Evolutionary conservation across 179 eudicot genomes (phyloP).

Genomic region (Beta corolliflora): DNA sequence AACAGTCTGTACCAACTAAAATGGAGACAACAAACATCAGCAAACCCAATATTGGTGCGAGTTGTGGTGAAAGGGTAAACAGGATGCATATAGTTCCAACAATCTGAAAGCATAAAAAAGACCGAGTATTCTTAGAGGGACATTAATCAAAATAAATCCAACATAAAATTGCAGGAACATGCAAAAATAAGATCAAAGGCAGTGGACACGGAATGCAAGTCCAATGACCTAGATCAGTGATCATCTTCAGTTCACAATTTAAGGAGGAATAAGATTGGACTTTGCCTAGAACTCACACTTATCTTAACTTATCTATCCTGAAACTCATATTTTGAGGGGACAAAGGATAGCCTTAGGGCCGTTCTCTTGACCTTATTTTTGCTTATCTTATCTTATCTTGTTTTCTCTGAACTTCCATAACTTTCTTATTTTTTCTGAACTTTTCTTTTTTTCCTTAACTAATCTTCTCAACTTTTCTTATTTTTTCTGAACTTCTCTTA

Average conservation of each 20-base stretch:
- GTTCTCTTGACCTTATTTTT: too few relatives aligned
- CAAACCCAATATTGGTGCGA: constrained; percentile 84
- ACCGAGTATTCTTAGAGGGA: constrained; percentile 11
- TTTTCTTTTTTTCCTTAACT: too few relatives aligned
- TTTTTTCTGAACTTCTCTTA: too few relatives aligned
- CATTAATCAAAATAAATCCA: not conserved
- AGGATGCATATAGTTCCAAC: constrained; percentile 80
- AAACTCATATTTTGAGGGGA: too few relatives aligned
- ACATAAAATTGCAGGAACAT: not conserved
- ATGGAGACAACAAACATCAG: constrained; percentile 81
- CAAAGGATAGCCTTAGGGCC: too few relatives aligned
- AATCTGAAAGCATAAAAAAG: constrained; percentile 57
- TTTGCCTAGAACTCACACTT: too few relatives aligned
- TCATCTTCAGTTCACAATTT: not conserved
- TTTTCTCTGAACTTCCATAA: too few relatives aligned
- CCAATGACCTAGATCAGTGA: constrained; percentile 1
- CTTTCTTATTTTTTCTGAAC: too few relatives aligned
- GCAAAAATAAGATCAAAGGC: not conserved
- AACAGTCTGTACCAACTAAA: constrained; percentile 63
- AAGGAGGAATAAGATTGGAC: too few relatives aligned
- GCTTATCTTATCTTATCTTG: too few relatives aligned
- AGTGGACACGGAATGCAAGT: not conserved
- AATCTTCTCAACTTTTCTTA: too few relatives aligned
- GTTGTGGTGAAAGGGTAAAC: constrained; percentile 81
- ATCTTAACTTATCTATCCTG: too few relatives aligned